Conservation (phyloP, 2,329 filamentous ascomycete species). For the Fusarium beomiforme region DNA sequence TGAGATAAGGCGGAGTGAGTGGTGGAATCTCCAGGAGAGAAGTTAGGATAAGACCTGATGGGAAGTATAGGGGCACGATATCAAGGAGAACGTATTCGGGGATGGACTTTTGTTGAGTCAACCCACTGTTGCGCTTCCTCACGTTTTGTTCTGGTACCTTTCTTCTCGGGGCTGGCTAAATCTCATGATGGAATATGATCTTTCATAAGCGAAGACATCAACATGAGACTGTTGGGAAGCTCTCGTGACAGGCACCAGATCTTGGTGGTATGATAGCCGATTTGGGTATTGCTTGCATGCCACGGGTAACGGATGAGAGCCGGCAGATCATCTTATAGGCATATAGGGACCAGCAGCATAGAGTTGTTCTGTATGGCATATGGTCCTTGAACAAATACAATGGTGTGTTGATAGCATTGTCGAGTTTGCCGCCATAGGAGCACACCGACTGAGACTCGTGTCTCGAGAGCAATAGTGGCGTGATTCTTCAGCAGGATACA, state of each 20-base stretch:
- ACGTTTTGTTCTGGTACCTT: background rate
- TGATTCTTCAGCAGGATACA: background rate
- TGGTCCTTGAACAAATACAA: background rate
- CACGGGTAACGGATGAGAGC: background rate
- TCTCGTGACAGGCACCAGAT: conserved; percentile 8
- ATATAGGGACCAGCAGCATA: background rate
- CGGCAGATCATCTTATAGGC: background rate
- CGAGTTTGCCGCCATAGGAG: too few species aligned
- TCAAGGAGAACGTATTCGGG: background rate
- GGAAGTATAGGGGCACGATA: background rate
- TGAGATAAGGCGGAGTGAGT: background rate
- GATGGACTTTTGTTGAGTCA: background rate
- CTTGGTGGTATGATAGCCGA: background rate
- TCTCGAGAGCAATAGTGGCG: background rate
- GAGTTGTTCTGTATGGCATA: background rate
- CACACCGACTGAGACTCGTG: background rate
- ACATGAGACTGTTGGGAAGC: background rate
- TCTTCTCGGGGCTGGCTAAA: background rate
- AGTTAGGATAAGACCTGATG: background rate
- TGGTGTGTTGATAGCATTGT: background rate
- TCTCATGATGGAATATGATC: background rate
- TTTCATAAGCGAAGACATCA: background rate
- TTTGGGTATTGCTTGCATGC: background rate
- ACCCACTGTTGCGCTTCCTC: background rate
- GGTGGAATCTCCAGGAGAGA: background rate